Conservation (phyloP, 2,329 filamentous ascomycete species). For the Cryphonectria japonica region DNA sequence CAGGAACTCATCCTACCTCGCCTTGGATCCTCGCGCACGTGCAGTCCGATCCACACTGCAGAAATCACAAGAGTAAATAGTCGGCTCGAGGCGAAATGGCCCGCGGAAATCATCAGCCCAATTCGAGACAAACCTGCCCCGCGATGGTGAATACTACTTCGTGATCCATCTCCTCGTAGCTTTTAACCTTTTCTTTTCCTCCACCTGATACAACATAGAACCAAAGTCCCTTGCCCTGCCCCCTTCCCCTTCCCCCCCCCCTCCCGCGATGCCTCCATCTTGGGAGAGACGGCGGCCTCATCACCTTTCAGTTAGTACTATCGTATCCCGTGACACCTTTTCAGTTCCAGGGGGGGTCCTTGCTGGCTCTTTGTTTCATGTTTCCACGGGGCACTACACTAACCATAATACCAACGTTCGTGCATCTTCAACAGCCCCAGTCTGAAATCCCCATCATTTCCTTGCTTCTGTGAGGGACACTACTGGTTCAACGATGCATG, state of each 20-base stretch:
- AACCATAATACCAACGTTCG: background rate
- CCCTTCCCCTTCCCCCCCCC: too few relatives aligned
- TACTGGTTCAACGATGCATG: background rate
- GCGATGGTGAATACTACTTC: background rate
- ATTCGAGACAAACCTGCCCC: background rate
- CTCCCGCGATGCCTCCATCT: background rate
- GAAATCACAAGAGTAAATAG: background rate
- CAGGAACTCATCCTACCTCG: background rate
- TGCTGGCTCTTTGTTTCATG: background rate
- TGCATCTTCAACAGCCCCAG: background rate
- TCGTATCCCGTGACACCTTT: background rate
- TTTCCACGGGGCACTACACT: background rate
- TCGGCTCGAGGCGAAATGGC: conserved; percentile 3
- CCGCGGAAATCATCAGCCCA: conserved; percentile 5
- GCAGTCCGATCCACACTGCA: background rate
- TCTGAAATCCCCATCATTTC: background rate
- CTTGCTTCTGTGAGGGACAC: background rate
- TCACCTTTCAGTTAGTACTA: background rate
- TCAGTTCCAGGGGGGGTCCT: too few relatives aligned
- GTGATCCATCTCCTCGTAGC: background rate
- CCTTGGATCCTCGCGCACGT: background rate
- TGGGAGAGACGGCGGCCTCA: background rate
- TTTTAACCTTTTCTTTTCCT: background rate
- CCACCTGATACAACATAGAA: background rate
- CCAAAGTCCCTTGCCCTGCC: background rate